These are phyloP conservation scores for Vigna nakashimae DNA, from an alignment of 306 rosid genomes.

Conservation along the genomic window DNA sequence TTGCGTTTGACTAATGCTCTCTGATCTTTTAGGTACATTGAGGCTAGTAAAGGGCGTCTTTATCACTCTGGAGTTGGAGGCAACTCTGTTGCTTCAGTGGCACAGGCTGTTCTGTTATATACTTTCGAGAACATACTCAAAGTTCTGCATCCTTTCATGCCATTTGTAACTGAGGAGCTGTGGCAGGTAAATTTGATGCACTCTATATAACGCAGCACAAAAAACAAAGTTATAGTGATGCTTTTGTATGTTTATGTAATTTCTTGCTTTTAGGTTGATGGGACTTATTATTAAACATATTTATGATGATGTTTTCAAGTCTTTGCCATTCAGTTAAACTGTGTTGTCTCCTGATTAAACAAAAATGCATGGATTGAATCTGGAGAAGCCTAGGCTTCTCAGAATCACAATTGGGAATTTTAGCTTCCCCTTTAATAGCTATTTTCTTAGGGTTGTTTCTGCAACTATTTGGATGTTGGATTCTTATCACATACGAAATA, in stretches of 20 bases:
- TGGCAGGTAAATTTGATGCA: constrained; percentile 77
- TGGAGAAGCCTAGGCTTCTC: neutral
- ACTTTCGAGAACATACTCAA: constrained; percentile 83
- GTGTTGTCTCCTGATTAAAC: neutral
- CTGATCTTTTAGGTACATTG: constrained; percentile 75
- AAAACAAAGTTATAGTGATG: neutral
- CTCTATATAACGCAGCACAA: neutral
- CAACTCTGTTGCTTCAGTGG: constrained; percentile 60
- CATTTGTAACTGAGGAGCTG: constrained; percentile 94
- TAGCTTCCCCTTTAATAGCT: neutral
- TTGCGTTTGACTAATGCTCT: constrained; percentile 29
- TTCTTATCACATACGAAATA: neutral
- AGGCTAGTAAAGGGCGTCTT: constrained; percentile 89
- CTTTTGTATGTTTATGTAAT: neutral
- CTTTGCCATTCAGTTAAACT: neutral
- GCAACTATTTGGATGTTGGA: too few species aligned
- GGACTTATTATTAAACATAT: neutral
- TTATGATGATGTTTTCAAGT: constrained; percentile 7
- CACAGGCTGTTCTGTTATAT: constrained; percentile 88
- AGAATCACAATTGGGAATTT: neutral
- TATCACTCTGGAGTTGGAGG: constrained; percentile 67
- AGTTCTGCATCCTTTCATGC: constrained; percentile 96
- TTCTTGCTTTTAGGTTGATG: constrained; percentile 4
- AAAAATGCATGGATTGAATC: constrained; percentile 10
- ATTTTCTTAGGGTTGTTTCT: too few species aligned